A percentile compares a stretch with the other conserved stretches of the same genome.
Conservation (phyloP, 306 rosid species). For the Dalbergia cultrata region DNA sequence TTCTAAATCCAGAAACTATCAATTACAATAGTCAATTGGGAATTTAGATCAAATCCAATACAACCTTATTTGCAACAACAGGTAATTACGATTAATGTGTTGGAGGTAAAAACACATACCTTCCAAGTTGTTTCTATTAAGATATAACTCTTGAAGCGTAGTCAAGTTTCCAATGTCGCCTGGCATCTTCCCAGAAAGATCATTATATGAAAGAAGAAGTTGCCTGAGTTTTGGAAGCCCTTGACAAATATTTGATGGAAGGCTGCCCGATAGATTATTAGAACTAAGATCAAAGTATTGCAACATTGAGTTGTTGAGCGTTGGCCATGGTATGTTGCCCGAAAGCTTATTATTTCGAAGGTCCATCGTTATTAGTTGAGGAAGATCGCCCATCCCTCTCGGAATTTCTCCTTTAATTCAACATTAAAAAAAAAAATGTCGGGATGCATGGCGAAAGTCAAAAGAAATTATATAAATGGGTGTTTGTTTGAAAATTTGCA, state of each 20-base stretch:
- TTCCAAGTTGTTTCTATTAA: constrained; percentile 1
- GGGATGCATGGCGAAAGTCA: too few relatives aligned
- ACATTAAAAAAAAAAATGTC: not conserved
- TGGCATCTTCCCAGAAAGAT: constrained; percentile 24
- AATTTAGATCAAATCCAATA: too few relatives aligned
- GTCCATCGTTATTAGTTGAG: not conserved
- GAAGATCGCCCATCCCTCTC: constrained; percentile 24
- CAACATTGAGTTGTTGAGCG: constrained; percentile 20
- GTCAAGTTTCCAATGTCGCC: constrained; percentile 23
- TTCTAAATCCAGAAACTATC: too few relatives aligned
- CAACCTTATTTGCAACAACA: too few relatives aligned
- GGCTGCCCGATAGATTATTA: constrained; percentile 27
- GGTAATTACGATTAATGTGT: not conserved
- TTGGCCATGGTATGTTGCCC: constrained; percentile 1
- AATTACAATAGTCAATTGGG: too few relatives aligned
- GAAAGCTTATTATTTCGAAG: not conserved
- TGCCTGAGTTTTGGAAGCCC: constrained; percentile 18
- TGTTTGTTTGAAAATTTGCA: too few relatives aligned
- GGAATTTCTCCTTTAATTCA: constrained; percentile 42
- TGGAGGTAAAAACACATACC: not conserved
- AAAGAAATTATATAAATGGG: too few relatives aligned
- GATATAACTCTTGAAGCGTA: constrained; percentile 16
- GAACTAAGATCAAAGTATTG: not conserved
- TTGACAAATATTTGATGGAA: constrained; percentile 38
- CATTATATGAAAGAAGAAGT: not conserved